These are phyloP conservation scores for Musa schizocarpa DNA, from an alignment of 176 grass and related monocot species.

Conservation along the genomic window DNA sequence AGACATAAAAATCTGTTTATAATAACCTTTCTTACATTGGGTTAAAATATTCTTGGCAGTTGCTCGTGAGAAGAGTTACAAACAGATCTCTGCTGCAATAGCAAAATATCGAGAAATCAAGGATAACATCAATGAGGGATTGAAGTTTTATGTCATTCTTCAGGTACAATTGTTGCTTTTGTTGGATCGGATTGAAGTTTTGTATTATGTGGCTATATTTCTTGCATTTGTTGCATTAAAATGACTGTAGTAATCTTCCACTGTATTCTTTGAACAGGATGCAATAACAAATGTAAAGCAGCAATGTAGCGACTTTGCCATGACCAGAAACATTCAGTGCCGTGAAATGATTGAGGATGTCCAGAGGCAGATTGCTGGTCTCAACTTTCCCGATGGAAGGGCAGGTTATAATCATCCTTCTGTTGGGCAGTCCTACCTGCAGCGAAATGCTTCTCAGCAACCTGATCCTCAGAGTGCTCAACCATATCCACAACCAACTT, in stretches of 20 bases:
- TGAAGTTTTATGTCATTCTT: constrained; percentile 86
- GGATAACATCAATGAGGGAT: constrained; percentile 79
- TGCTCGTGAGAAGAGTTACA: constrained; percentile 81
- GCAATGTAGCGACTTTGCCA: constrained; percentile 82
- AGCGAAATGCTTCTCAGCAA: constrained; percentile 35
- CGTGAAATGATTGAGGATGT: constrained; percentile 95
- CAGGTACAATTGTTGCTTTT: constrained; percentile 45
- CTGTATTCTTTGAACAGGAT: constrained; percentile 39
- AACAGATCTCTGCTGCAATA: constrained; percentile 80
- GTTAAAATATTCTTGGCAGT: constrained; percentile 35
- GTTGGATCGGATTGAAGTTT: not conserved
- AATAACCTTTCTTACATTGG: not conserved
- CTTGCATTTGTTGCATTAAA: not conserved
- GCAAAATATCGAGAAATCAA: constrained; percentile 80
- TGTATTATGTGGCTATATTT: not conserved
- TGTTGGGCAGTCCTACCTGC: constrained; percentile 25
- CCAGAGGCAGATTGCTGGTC: constrained; percentile 80
- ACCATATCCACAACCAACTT: constrained; percentile 38
- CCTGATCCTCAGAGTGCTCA: constrained; percentile 41
- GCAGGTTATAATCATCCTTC: constrained; percentile 31
- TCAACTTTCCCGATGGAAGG: constrained; percentile 49
- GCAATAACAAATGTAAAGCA: constrained; percentile 80
- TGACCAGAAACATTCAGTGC: constrained; percentile 89
- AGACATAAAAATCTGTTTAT: not conserved
- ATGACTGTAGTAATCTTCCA: not conserved